Evolutionary conservation across 805 yeast genomes (phyloP).

Genomic region (Candida sphagnicola): DNA sequence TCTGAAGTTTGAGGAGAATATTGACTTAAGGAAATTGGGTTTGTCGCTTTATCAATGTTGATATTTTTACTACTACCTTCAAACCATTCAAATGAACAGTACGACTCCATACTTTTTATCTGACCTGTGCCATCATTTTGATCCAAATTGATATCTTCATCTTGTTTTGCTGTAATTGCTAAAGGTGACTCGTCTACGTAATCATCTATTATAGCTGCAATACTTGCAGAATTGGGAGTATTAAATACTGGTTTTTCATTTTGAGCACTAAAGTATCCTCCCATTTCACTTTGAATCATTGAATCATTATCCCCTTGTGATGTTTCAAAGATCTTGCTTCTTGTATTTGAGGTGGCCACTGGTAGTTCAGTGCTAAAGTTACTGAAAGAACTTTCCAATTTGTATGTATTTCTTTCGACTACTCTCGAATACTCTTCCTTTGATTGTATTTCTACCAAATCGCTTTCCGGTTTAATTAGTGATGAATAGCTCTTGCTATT

Average conservation of each 20-base stretch:
- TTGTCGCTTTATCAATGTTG: background rate
- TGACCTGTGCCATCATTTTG: background rate
- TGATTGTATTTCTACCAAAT: no score
- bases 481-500: no score
- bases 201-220: constrained; percentile 2
- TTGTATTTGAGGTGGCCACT: no score
- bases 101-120: background rate
- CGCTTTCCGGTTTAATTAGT: no score
- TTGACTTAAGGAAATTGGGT: constrained; percentile 1
- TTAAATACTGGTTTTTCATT: background rate
- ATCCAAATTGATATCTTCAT: background rate
- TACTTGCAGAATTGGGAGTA: background rate
- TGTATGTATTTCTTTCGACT: no score
- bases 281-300: background rate
- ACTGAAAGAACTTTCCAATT: no score
- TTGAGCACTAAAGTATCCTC: background rate
- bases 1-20: background rate
- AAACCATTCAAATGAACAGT: background rate
- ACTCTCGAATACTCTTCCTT: no score
- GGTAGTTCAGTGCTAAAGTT: no score
- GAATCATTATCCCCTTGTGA: constrained; percentile 1
- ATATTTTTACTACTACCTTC: background rate
- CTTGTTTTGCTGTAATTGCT: background rate
- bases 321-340: no score
- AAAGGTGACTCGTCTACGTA: background rate